phyloP scores from a whole-genome alignment of 2,329 filamentous ascomycete genomes.

The Alternaria panax region DNA sequence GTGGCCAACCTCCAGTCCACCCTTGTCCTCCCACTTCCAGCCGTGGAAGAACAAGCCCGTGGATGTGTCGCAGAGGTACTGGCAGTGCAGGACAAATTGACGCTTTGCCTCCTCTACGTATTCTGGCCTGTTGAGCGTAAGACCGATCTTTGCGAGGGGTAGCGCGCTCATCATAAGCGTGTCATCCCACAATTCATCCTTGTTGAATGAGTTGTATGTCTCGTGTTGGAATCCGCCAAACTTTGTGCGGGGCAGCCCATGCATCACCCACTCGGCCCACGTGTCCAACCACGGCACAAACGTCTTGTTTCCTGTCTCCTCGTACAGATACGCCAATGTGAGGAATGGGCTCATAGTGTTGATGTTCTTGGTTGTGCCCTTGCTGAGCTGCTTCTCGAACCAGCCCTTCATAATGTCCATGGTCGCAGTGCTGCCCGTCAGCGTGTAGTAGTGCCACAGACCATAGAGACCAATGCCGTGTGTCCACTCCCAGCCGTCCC shows the following conservation, averaged over 20 bases:
- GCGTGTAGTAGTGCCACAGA: slow-evolving; percentile 80
- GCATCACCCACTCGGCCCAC: slow-evolving; percentile 85
- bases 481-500: slow-evolving; percentile 85
- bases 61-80: slow-evolving; percentile 76
- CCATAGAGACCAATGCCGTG: slow-evolving; percentile 82
- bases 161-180: slow-evolving; percentile 89
- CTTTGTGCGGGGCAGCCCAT: slow-evolving; percentile 74
- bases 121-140: slow-evolving; percentile 71
- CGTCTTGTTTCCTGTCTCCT: slow-evolving; percentile 71
- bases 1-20: slow-evolving; percentile 59
- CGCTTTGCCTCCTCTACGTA: slow-evolving; percentile 80
- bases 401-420: slow-evolving; percentile 74
- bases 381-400: slow-evolving; percentile 73
- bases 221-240: slow-evolving; percentile 78
- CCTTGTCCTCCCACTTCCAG: slow-evolving; percentile 75
- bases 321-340: slow-evolving; percentile 79
- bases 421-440: slow-evolving; percentile 68
- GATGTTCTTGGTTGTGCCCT: slow-evolving; percentile 83
- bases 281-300: slow-evolving; percentile 80
- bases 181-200: slow-evolving; percentile 82
- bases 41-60: slow-evolving; percentile 82
- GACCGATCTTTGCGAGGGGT: slow-evolving; percentile 80
- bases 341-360: slow-evolving; percentile 84
- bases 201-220: slow-evolving; percentile 74
- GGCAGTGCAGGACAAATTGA: slow-evolving; percentile 79